Evolutionary conservation across 768 basidiomycete genomes (phyloP), one percentile per base, ranked within the genome.

Genomic region (Phaeotremella fagi): DNA sequence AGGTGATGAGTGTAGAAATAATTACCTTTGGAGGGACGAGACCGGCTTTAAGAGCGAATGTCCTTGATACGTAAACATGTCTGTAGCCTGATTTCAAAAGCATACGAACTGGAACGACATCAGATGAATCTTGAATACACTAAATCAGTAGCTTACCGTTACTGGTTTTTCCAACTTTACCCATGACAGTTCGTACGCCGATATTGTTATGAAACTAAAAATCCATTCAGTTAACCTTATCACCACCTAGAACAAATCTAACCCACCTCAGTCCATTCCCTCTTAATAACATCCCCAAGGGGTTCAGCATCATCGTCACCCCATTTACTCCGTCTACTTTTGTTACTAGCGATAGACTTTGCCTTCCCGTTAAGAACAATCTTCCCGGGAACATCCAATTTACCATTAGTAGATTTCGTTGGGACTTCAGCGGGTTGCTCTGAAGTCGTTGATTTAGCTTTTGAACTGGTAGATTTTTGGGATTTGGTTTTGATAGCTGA

Each of bases 11-110:
- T 28, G 24, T 29, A 29, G 36, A 18, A 24, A 27, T 2, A 57
- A 65, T 47, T 14, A 72, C 87, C 59, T 91, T 89, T 20, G 79
- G 77, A 1, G 90, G 88, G 51, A 97, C 87, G 72, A 99, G 90
- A 1, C 85, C 86, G 70, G 95, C 83, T 60, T 83, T 81, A 57
- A 84, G 77, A 1, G 95, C 95, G 67, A 98, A 99, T 68, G 86
- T 85, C 50, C 95, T 82, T 12, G 91, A 95, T 54, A 99, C 86
- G 75, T 99, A 99, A 46, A 97, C 92, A 65, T 92, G 85, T 14
- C 90, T 80, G 74, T 98, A 86, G 16, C 95, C 92, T 16, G 82
- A 81, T 75, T 90, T 94, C 55, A 99, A 79, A 33, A 97, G 81
- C 92, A 97, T 99, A 18, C 87, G 83, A 0, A 92, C 90, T 90